phyloP scores from a whole-genome alignment of 2,329 filamentous ascomycete species.

The Chaetomium sp. region DNA sequence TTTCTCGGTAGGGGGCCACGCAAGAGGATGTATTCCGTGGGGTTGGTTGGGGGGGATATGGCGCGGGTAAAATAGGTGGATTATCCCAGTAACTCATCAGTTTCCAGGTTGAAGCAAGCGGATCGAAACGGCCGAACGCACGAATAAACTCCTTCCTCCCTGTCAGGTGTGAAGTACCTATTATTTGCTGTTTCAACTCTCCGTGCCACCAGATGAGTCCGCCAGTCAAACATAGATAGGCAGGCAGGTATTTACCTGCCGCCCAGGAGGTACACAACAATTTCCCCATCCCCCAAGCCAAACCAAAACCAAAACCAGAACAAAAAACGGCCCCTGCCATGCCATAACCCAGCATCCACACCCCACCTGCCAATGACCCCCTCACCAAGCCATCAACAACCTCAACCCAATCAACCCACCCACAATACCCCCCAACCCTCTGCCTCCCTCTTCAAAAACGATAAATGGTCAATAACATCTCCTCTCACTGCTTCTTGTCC shows the following conservation, averaged over 20 bases:
- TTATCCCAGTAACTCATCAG: constrained; percentile 1
- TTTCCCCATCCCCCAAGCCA: neutral
- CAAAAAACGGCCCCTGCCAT: neutral
- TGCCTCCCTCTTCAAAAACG: neutral
- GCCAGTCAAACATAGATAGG: neutral
- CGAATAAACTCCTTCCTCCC: neutral
- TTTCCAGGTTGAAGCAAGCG: constrained; percentile 2
- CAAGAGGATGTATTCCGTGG: neutral
- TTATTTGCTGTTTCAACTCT: neutral
- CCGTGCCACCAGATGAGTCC: neutral
- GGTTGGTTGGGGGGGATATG: neutral
- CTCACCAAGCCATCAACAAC: neutral
- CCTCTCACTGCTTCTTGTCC: neutral
- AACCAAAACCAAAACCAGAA: no score
- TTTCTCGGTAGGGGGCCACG: neutral
- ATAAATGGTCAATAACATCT: neutral
- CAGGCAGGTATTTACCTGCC: neutral
- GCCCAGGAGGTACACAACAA: neutral
- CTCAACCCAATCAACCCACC: no score
- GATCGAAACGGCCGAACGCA: constrained; percentile 1
- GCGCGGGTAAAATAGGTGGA: constrained; percentile 6
- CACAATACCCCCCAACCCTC: neutral
- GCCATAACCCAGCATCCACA: neutral
- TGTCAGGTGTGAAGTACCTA: constrained; percentile 10
- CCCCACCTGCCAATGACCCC: neutral